phyloP scores from a whole-genome alignment of 2,329 filamentous ascomycete species.

The Aureobasidium musti region DNA sequence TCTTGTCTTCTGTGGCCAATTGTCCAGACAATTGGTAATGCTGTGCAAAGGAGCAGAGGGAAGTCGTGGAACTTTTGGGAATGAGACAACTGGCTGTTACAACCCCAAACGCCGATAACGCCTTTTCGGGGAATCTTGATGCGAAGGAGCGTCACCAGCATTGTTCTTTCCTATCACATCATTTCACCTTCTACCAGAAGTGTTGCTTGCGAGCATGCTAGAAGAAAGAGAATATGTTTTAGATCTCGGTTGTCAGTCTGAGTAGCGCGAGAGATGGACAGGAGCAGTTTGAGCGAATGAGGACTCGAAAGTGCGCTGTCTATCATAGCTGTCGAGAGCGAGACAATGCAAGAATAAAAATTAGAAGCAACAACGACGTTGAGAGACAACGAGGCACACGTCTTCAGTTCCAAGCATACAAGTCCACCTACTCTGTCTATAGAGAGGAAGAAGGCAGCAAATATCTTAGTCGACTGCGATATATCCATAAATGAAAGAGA shows the following conservation, averaged over 20 bases:
- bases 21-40: constrained; percentile 3
- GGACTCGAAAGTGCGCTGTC: too few relatives aligned
- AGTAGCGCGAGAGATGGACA: too few relatives aligned
- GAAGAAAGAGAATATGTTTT: too few relatives aligned
- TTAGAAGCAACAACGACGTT: neutral
- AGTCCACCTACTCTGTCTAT: neutral
- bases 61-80: neutral
- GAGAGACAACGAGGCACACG: too few relatives aligned
- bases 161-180: neutral
- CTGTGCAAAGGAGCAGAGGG: neutral
- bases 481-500: neutral
- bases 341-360: too few relatives aligned
- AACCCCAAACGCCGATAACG: constrained; percentile 20
- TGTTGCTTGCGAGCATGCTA: neutral
- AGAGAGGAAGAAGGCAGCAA: neutral
- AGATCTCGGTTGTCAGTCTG: too few relatives aligned
- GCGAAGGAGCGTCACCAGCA: constrained; percentile 1
- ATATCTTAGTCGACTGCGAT: neutral
- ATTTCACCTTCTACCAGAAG: neutral
- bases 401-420: neutral
- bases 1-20: neutral
- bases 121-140: constrained; percentile 12
- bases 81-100: constrained; percentile 16
- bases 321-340: too few relatives aligned
- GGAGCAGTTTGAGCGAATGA: too few relatives aligned